Evolutionary conservation across 495 filamentous ascomycete genomes (phyloP).

Genomic region (Podospora bellae-mahoneyi): DNA sequence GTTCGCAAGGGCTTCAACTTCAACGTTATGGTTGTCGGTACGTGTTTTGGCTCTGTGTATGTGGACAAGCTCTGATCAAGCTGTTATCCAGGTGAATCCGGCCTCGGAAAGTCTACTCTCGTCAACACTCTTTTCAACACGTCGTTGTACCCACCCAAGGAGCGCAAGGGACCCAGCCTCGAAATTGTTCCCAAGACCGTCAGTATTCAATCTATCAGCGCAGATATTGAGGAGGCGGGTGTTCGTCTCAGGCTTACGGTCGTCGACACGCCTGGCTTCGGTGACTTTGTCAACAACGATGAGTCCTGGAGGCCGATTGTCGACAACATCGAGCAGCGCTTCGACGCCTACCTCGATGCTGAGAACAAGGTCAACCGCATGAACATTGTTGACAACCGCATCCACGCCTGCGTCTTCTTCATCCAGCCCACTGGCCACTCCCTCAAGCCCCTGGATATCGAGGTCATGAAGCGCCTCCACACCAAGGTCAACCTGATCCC

Average conservation of each 20-base stretch:
- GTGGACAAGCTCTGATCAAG: conserved; percentile 18
- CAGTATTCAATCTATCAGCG: conserved; percentile 95
- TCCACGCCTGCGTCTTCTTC: conserved; percentile 98
- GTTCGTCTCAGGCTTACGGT: conserved; percentile 80
- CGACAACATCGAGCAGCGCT: conserved; percentile 98
- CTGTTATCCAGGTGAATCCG: conserved; percentile 80
- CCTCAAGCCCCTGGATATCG: conserved; percentile 97
- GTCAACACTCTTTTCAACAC: conserved; percentile 99
- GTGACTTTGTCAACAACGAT: conserved; percentile 99
- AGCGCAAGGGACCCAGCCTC: conserved; percentile 91
- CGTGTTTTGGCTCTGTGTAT: conserved; percentile 27
- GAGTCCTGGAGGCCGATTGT: conserved; percentile 98
- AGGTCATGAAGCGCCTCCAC: conserved; percentile 97
- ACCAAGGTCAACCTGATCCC: conserved; percentile 99
- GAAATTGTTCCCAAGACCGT: conserved; percentile 99
- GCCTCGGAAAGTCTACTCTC: conserved; percentile 96
- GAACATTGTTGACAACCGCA: conserved; percentile 98
- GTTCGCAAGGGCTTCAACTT: conserved; percentile 99
- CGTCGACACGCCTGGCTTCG: conserved; percentile 96
- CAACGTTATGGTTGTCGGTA: conserved; percentile 99
- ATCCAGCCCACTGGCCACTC: conserved; percentile 98
- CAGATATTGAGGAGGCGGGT: conserved; percentile 98
- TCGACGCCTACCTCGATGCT: conserved; percentile 95
- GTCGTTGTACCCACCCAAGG: conserved; percentile 96
- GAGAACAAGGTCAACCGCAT: conserved; percentile 99